Conservation (phyloP, 2,329 filamentous ascomycete species). For the Penicillium sp. region DNA sequence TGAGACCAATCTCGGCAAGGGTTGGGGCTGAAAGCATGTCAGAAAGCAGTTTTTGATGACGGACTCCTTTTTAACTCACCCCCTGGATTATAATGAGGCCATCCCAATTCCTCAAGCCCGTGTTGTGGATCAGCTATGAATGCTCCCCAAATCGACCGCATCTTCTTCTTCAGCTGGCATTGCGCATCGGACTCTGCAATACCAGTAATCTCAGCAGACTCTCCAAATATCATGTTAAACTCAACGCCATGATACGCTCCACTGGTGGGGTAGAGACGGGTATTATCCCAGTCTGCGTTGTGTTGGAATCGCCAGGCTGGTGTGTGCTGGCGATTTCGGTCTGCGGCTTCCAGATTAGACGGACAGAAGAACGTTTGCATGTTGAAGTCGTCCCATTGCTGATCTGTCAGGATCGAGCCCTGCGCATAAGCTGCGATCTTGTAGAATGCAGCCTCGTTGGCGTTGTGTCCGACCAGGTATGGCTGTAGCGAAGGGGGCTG, state of each 20-base stretch:
- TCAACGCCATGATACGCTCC: conserved; percentile 51
- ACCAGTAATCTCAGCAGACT: conserved; percentile 39
- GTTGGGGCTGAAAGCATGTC: background rate
- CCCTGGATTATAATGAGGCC: conserved; percentile 35
- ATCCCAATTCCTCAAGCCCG: conserved; percentile 38
- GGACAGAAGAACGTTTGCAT: conserved; percentile 45
- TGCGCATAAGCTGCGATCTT: conserved; percentile 45
- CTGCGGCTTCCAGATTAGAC: too few species aligned
- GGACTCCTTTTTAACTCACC: conserved; percentile 1
- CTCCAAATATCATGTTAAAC: conserved; percentile 52
- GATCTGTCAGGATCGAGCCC: conserved; percentile 41
- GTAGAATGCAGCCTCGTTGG: conserved; percentile 53
- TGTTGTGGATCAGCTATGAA: conserved; percentile 41
- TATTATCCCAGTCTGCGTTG: conserved; percentile 54
- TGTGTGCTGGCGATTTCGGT: conserved; percentile 18
- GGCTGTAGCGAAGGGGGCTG: conserved; percentile 25
- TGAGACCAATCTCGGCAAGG: background rate
- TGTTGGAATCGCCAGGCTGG: conserved; percentile 51
- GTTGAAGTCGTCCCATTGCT: conserved; percentile 43
- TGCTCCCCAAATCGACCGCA: conserved; percentile 37
- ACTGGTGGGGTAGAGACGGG: conserved; percentile 47
- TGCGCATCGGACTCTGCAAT: conserved; percentile 35
- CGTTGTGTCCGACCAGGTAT: conserved; percentile 46
- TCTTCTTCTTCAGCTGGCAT: conserved; percentile 27
- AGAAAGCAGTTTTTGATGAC: background rate